Evolutionary conservation across 2,329 filamentous ascomycete genomes (phyloP).

Genomic region (Ophiostoma australiae): DNA sequence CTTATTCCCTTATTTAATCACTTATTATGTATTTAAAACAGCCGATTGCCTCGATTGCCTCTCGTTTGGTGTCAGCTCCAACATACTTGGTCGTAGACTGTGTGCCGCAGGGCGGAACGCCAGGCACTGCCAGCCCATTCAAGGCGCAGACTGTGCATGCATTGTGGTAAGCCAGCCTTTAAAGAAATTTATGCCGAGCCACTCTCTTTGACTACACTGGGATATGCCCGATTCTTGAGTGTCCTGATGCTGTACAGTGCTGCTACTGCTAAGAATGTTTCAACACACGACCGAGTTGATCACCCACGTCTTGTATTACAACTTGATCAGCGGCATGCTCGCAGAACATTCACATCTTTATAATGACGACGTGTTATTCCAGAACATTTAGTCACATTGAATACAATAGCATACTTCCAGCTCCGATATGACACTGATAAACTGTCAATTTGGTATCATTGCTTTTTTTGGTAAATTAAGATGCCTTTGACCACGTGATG

Average conservation of each 20-base stretch:
- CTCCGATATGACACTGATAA: too few species aligned
- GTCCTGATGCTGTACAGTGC: neutral
- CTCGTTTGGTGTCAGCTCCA: neutral
- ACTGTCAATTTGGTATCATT: too few species aligned
- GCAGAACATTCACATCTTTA: too few species aligned
- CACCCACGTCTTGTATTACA: neutral
- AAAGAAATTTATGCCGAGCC: neutral
- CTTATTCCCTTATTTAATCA: too few species aligned
- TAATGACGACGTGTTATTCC: too few species aligned
- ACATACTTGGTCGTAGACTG: neutral
- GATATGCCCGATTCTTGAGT: too few species aligned
- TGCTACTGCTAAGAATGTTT: too few species aligned
- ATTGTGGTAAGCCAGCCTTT: neutral
- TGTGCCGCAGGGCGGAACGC: neutral
- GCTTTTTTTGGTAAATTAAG: neutral
- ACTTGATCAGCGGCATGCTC: neutral
- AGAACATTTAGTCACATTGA: too few species aligned
- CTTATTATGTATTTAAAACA: too few species aligned
- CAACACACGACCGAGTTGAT: neutral
- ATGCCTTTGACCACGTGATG: neutral
- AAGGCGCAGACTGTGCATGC: neutral
- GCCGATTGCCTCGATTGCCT: too few species aligned
- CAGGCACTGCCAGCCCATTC: neutral
- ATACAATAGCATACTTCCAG: too few species aligned
- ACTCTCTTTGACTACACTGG: too few species aligned